Base-by-base conservation (phyloP, 352 stramenopile genomes). In the Phytophthora pseudosyringae region DNA sequence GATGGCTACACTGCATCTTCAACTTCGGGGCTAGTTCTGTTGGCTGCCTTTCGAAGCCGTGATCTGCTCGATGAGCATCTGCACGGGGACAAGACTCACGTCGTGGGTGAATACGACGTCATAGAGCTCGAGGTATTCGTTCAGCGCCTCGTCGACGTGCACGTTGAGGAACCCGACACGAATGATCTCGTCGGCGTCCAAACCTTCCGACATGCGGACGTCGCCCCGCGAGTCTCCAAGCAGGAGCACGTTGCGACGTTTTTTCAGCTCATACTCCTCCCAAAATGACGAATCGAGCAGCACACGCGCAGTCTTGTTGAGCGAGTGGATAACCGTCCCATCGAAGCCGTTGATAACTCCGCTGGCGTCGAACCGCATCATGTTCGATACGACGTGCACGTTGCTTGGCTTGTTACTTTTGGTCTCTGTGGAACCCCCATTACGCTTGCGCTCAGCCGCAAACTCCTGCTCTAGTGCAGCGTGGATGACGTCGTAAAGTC, bases 291-390 rank as follows among this genome's bases (percentile, higher is more conserved):
- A 89, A 43, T 86, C 75, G 5, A 80, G 58, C 43, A 91, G 21
- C 38, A 93, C 81, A n/a, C 69, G 75, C 12, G 82, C 79, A 48
- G 87, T 93, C 65, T 93, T 93, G 77, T 91, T 93, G 26, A 89
- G 73, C 45, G 78, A 88, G 58, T 93, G 81, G 58, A 93, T 93
- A 12, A 89, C 29, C 52, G 67, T 75, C 16, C 81, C 82, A 11
- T 90, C 54, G 59, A 93, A 90, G 43, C 69, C 77, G 45, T 81
- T 56, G 50, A 88, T 71, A 0, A 65, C 36, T 3, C 79, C 82
- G 0, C 70, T 28, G 11, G 67, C 65, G 44, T 87, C 67, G 48
- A 91, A 91, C 10, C 71, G 56, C 84, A 93, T 93, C 75, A 93
- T 87, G 64, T 91, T 91, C 38, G 80, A 88, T 28, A 93, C 78